Percentiles rank a stretch among this genome's conserved stretches.
phyloP scores from a whole-genome alignment of 805 yeast species.

The Candida sonorensis region DNA sequence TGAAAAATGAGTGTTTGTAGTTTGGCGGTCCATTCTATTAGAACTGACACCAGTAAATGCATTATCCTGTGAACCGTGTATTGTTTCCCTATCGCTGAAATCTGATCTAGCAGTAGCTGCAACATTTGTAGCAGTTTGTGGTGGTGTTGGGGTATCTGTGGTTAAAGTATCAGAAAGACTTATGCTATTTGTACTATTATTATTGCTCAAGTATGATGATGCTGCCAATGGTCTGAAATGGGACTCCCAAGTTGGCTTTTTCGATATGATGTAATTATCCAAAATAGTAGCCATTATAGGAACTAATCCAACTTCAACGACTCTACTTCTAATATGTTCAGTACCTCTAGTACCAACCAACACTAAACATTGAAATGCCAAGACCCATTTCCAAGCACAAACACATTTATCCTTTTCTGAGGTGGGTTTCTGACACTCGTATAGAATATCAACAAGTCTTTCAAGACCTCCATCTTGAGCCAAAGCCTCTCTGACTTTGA shows the following conservation, averaged over 20 bases:
- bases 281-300: slow-evolving; percentile 88
- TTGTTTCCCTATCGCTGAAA: no score
- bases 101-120: no score
- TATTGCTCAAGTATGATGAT: no score
- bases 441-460: slow-evolving; percentile 75
- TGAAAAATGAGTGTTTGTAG: no score
- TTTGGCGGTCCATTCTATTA: no score
- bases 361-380: slow-evolving; percentile 88
- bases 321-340: slow-evolving; percentile 74
- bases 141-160: background rate
- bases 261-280: slow-evolving; percentile 63
- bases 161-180: no score
- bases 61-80: no score
- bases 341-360: slow-evolving; percentile 91
- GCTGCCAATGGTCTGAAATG: slow-evolving; percentile 6
- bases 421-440: slow-evolving; percentile 55
- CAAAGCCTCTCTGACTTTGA: slow-evolving; percentile 85
- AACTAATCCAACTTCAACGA: slow-evolving; percentile 86
- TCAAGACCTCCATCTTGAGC: slow-evolving; percentile 90
- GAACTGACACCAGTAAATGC: no score
- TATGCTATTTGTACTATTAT: no score
- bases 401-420: slow-evolving; percentile 40
- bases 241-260: slow-evolving; percentile 17
- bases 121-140: no score
- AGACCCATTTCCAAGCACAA: slow-evolving; percentile 93